Base-by-base conservation (phyloP, 2,329 filamentous ascomycete species). In the Beauveria varroae region DNA sequence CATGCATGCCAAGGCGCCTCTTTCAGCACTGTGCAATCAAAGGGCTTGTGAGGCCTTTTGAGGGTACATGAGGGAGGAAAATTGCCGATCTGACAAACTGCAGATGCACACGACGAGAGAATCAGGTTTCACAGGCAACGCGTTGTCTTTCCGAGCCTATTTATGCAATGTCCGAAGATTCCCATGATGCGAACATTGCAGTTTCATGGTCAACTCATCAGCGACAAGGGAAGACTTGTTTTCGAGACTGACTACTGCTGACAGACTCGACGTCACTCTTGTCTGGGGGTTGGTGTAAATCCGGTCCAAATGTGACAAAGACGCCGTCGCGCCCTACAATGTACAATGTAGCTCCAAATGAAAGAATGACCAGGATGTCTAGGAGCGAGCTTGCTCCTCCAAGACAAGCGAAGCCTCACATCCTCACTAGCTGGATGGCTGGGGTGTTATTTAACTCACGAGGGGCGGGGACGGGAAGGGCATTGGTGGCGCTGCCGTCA, bases 1-100 rank as follows among this genome's bases (percentile, higher is more conserved):
- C 37, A 24, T 55, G 43, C 54, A 57, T 57, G 54, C 54, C 54
- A 57, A 47, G 53, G 20, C 54, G 43, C 54, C 41, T 37, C 24
- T 26, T 43, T 56, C 26, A 22, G 41, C 22, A 14, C 34, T 16
- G 34, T 37, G 34, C 41, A 24, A 34, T 20, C 18, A 24, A 22
- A 28, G 7, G 26, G 53, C 53, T 43, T 43, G 24, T 34, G 53
- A 53, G 10, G 41, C 9, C 49, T 52, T 52, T 52, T 37, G 30
- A 34, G 47, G 22, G 50, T 34, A 52, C 22, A 53, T 41, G 50
- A 26, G 30, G 54, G 43, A 47, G 26, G 12, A 24, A 28, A 57
- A 40, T 12, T 57, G 43, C 43, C 20, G 54, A 57, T 57, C 43
- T 34, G 43, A 16, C 26, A 30, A 24, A 43, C 26, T 20, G 28